Evolutionary conservation across 2,329 filamentous ascomycete genomes (phyloP).

Genomic region (Penicillium sp.): DNA sequence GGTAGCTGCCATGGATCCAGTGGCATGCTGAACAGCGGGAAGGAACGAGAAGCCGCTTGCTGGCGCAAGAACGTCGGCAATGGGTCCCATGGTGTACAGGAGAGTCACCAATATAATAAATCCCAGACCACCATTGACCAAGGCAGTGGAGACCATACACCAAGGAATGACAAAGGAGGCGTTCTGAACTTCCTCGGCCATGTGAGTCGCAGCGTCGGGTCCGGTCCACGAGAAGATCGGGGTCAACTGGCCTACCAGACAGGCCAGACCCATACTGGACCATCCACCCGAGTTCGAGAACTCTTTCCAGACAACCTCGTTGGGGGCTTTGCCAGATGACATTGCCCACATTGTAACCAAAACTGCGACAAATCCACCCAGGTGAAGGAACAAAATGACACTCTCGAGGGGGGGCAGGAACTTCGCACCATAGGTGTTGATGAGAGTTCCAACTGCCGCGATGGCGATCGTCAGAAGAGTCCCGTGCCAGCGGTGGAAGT

Average conservation of each 20-base stretch:
- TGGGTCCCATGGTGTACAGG: slow-evolving; percentile 46
- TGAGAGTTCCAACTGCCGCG: slow-evolving; percentile 47
- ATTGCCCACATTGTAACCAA: slow-evolving; percentile 39
- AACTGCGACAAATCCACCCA: slow-evolving; percentile 47
- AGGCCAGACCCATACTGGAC: slow-evolving; percentile 38
- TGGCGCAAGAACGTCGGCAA: slow-evolving; percentile 40
- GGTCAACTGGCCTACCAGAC: slow-evolving; percentile 38
- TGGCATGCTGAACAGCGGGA: slow-evolving; percentile 52
- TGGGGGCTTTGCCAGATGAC: slow-evolving; percentile 21
- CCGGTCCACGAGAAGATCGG: slow-evolving; percentile 31
- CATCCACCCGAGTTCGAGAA: slow-evolving; percentile 41
- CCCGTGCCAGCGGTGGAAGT: slow-evolving; percentile 34
- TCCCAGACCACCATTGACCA: slow-evolving; percentile 51
- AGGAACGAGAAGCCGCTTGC: slow-evolving; percentile 52
- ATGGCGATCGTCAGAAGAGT: slow-evolving; percentile 53
- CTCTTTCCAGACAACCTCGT: slow-evolving; percentile 34
- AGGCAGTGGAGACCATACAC: slow-evolving; percentile 49
- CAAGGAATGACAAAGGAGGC: slow-evolving; percentile 50
- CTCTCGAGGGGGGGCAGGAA: slow-evolving; percentile 54
- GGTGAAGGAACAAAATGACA: slow-evolving; percentile 51
- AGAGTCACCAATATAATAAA: slow-evolving; percentile 48
- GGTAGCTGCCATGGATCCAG: slow-evolving; percentile 44
- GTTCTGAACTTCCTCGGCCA: slow-evolving; percentile 53
- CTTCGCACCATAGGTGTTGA: slow-evolving; percentile 52
- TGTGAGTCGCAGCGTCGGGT: slow-evolving; percentile 37